These are phyloP conservation scores for Microsporum audouinii DNA, from an alignment of 2,329 filamentous ascomycete species.

Conservation along the genomic window DNA sequence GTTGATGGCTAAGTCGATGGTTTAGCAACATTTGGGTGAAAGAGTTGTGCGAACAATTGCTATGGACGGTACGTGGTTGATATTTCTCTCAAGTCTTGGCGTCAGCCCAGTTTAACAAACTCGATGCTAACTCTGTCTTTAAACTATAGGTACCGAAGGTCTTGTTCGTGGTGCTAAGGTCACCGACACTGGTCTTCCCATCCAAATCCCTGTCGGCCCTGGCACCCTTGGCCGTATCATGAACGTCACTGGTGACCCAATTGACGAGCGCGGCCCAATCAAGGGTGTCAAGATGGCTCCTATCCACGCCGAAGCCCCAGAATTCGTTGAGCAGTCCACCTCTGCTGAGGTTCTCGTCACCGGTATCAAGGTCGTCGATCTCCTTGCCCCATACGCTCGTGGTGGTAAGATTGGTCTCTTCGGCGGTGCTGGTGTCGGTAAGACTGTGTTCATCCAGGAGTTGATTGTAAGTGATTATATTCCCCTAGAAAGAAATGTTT, in stretches of 20 bases:
- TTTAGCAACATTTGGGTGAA: slow-evolving; percentile 97
- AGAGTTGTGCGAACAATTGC: slow-evolving; percentile 99
- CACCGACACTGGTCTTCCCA: slow-evolving; percentile 82
- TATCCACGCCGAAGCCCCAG: slow-evolving; percentile 89
- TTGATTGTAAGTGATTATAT: slow-evolving; percentile 57
- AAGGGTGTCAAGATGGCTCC: slow-evolving; percentile 78
- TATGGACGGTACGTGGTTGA: slow-evolving; percentile 75
- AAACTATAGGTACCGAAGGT: slow-evolving; percentile 80
- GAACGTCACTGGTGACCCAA: slow-evolving; percentile 99
- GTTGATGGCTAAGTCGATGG: background rate
- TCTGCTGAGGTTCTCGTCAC: slow-evolving; percentile 92
- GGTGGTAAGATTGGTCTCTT: slow-evolving; percentile 99
- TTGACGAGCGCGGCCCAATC: slow-evolving; percentile 98
- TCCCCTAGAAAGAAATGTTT: background rate
- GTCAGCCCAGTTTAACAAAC: slow-evolving; percentile 14
- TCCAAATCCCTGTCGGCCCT: slow-evolving; percentile 89
- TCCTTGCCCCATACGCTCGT: slow-evolving; percentile 97
- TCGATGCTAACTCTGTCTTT: background rate
- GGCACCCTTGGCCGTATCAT: slow-evolving; percentile 97
- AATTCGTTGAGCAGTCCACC: slow-evolving; percentile 92
- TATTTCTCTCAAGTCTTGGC: slow-evolving; percentile 3
- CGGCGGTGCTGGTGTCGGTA: slow-evolving; percentile 99
- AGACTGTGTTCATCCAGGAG: slow-evolving; percentile 99
- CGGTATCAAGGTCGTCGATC: slow-evolving; percentile 99
- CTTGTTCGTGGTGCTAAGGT: slow-evolving; percentile 83